A percentile compares a stretch with the other conserved stretches of the same genome.
These are phyloP conservation scores for Petrea volubilis DNA, from an alignment of 257 asterid genomes.

Conservation along the genomic window DNA sequence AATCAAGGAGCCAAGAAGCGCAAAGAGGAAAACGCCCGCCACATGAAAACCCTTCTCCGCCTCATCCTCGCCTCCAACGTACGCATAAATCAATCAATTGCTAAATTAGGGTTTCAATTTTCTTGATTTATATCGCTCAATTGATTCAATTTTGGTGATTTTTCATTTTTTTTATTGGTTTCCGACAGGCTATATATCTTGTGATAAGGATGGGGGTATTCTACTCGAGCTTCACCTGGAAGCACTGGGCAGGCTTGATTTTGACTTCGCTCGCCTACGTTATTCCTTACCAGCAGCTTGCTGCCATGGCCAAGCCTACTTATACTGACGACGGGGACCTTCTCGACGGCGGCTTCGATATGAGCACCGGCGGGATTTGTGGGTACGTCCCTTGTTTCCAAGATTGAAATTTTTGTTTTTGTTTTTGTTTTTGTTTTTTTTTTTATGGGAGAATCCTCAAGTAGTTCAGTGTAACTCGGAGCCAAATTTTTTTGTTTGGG, in stretches of 20 bases:
- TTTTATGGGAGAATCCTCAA: no score
- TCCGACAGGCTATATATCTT: slow-evolving; percentile 58
- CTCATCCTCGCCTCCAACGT: slow-evolving; percentile 77
- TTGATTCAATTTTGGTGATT: slow-evolving; percentile 16
- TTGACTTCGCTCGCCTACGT: slow-evolving; percentile 75
- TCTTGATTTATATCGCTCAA: slow-evolving; percentile 1
- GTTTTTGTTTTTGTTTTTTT: no score
- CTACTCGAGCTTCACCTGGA: slow-evolving; percentile 87
- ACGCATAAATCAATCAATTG: slow-evolving; percentile 14
- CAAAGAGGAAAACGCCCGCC: slow-evolving; percentile 84
- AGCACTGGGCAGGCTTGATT: slow-evolving; percentile 65
- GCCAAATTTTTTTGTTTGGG: no score
- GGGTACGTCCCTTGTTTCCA: slow-evolving; percentile 50
- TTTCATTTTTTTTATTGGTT: no score
- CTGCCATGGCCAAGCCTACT: slow-evolving; percentile 73
- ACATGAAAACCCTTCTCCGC: slow-evolving; percentile 66
- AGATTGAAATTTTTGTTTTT: not conserved
- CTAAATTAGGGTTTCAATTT: not conserved
- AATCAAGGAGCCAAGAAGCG: slow-evolving; percentile 99
- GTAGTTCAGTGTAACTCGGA: no score
- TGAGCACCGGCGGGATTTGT: slow-evolving; percentile 91
- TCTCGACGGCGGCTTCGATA: slow-evolving; percentile 92
- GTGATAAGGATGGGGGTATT: slow-evolving; percentile 72
- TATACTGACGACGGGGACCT: slow-evolving; percentile 73
- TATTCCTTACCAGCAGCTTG: slow-evolving; percentile 84